Evolutionary conservation across 768 basidiomycete genomes (phyloP).

Genomic region (Suillus ampliporus): DNA sequence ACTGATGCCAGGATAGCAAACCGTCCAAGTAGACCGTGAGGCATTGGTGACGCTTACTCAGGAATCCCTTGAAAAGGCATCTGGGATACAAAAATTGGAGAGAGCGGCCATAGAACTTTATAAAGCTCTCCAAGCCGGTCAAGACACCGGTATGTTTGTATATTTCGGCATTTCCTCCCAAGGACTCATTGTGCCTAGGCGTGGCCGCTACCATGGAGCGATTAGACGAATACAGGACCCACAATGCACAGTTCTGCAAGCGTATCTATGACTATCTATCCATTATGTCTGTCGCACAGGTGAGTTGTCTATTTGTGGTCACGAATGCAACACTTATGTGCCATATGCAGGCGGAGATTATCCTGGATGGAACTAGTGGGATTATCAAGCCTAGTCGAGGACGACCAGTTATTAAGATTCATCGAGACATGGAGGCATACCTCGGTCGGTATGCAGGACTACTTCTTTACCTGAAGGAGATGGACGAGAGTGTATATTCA

Average conservation of each 20-base stretch:
- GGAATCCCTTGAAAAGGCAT: constrained; percentile 83
- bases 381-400: constrained; percentile 51
- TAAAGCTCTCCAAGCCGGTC: constrained; percentile 89
- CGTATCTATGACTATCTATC: constrained; percentile 87
- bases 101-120: constrained; percentile 87
- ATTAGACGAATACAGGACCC: constrained; percentile 86
- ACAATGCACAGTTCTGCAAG: constrained; percentile 93
- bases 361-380: constrained; percentile 69
- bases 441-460: constrained; percentile 89
- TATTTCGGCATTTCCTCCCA: neutral
- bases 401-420: constrained; percentile 58
- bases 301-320: constrained; percentile 35
- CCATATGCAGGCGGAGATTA: constrained; percentile 60
- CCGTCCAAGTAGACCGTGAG: constrained; percentile 88
- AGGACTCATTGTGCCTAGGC: constrained; percentile 48
- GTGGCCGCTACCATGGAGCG: constrained; percentile 98
- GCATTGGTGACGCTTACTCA: constrained; percentile 81
- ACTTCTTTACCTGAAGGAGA: constrained; percentile 93
- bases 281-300: constrained; percentile 93
- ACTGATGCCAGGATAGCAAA: constrained; percentile 62
- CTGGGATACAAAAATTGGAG: constrained; percentile 81
- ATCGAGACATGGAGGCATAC: constrained; percentile 79
- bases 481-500: constrained; percentile 89
- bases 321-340: constrained; percentile 8
- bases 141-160: constrained; percentile 72